phyloP scores from a whole-genome alignment of 495 filamentous ascomycete species.

The Lasiosphaeriaceae sp. region DNA sequence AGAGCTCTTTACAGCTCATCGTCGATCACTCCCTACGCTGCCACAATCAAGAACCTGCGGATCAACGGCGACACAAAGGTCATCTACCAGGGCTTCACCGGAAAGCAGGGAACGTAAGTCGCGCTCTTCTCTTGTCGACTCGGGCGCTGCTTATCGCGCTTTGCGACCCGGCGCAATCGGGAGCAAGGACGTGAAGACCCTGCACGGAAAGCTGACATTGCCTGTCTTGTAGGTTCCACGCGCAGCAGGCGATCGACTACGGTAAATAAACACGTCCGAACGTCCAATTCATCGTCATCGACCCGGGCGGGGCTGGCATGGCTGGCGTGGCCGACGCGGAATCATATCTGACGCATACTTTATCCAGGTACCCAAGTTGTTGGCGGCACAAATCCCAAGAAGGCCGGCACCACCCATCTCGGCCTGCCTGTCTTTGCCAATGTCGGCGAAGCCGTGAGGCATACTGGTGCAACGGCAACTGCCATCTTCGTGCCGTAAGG shows the following conservation, averaged over 20 bases:
- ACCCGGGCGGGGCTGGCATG: background rate
- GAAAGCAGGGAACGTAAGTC: constrained; percentile 96
- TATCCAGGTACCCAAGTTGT: constrained; percentile 86
- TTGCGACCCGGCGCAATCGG: constrained; percentile 8
- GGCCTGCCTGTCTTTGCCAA: constrained; percentile 90
- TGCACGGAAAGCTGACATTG: constrained; percentile 37
- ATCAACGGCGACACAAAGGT: constrained; percentile 91
- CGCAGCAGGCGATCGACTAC: constrained; percentile 95
- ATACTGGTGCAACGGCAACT: constrained; percentile 85
- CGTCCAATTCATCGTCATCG: background rate
- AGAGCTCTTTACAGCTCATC: constrained; percentile 64
- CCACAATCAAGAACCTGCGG: constrained; percentile 84
- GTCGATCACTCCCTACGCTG: constrained; percentile 66
- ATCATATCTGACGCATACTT: constrained; percentile 14
- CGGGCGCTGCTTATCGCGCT: constrained; percentile 13
- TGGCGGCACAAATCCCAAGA: constrained; percentile 98
- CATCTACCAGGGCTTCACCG: constrained; percentile 96
- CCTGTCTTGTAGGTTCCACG: constrained; percentile 72
- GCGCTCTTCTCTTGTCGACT: constrained; percentile 1
- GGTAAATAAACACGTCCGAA: constrained; percentile 53
- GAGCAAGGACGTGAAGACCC: background rate
- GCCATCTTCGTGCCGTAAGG: constrained; percentile 96
- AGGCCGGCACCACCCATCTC: constrained; percentile 86
- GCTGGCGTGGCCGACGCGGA: background rate
- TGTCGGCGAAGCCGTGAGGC: constrained; percentile 83